Percentiles rank a stretch among this genome's conserved stretches.
phyloP scores from a whole-genome alignment of 345 rosid species.

The Lepidium sativum region DNA sequence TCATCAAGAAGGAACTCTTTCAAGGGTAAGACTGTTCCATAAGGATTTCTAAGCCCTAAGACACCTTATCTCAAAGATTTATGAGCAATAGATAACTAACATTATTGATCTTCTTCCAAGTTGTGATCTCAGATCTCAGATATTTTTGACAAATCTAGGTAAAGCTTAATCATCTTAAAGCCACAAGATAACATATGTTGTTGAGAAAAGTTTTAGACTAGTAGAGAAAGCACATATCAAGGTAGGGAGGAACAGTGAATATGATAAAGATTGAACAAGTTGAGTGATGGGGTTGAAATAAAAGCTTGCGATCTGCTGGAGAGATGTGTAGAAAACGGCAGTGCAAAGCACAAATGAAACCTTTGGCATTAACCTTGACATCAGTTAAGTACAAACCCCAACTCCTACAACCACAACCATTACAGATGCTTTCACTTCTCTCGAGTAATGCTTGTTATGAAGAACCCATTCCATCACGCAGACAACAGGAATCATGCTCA shows the following conservation, averaged over 20 bases:
- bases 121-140: not conserved
- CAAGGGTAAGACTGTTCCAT: not conserved
- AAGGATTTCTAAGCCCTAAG: not conserved
- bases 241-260: not conserved
- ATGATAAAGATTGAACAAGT: not conserved
- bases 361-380: conserved; percentile 89
- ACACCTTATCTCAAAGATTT: not conserved
- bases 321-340: conserved; percentile 74
- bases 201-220: not conserved
- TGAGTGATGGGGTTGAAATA: not conserved
- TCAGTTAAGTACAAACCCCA: conserved; percentile 92
- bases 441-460: conserved; percentile 73
- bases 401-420: conserved; percentile 86
- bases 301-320: conserved; percentile 86
- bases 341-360: conserved; percentile 76
- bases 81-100: not conserved
- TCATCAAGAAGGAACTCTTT: not conserved
- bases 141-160: not conserved
- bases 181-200: not conserved
- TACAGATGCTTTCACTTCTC: conserved; percentile 72
- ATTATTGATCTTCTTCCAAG: not conserved
- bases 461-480: conserved; percentile 96
- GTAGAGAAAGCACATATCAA: not conserved
- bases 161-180: not conserved
- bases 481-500: conserved; percentile 97